A percentile compares a stretch with the other conserved stretches of the same genome.
These are phyloP conservation scores for Wallacemonas rigidus DNA, from an alignment of 208 protist species.

Conservation along the genomic window DNA sequence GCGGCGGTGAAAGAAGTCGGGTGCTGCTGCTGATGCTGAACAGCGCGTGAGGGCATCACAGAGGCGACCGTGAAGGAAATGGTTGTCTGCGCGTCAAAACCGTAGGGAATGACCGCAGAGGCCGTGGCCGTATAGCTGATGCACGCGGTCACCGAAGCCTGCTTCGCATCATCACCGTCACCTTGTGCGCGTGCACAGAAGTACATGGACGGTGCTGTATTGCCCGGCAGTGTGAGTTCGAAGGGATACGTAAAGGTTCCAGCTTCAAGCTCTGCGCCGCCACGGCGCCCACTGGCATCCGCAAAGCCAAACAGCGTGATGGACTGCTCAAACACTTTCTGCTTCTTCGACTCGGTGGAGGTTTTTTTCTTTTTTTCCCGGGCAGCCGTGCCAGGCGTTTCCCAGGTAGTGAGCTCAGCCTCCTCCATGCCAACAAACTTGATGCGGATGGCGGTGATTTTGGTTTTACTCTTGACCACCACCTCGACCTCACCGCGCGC, in stretches of 20 bases:
- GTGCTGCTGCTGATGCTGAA: background rate
- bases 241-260: conserved; percentile 47
- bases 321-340: conserved; percentile 26
- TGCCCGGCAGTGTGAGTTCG: conserved; percentile 26
- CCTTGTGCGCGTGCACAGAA: background rate
- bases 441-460: conserved; percentile 11
- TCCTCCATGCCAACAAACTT: conserved; percentile 4
- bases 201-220: conserved; percentile 27
- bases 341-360: background rate
- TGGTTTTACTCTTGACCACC: conserved; percentile 13
- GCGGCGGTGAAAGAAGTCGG: background rate
- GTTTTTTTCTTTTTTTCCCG: background rate
- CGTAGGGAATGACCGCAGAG: conserved; percentile 14
- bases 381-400: background rate
- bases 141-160: background rate
- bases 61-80: conserved; percentile 10
- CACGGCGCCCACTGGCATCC: conserved; percentile 31
- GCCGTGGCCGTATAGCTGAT: conserved; percentile 15
- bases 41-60: background rate
- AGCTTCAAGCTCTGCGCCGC: conserved; percentile 29
- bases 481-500: conserved; percentile 6
- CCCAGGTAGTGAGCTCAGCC: background rate
- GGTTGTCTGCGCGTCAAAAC: conserved; percentile 5
- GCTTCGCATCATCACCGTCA: background rate
- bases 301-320: conserved; percentile 50